These are phyloP conservation scores for Mucor sp. DNA, from an alignment of 371 early-diverging fungal species.

Conservation along the genomic window DNA sequence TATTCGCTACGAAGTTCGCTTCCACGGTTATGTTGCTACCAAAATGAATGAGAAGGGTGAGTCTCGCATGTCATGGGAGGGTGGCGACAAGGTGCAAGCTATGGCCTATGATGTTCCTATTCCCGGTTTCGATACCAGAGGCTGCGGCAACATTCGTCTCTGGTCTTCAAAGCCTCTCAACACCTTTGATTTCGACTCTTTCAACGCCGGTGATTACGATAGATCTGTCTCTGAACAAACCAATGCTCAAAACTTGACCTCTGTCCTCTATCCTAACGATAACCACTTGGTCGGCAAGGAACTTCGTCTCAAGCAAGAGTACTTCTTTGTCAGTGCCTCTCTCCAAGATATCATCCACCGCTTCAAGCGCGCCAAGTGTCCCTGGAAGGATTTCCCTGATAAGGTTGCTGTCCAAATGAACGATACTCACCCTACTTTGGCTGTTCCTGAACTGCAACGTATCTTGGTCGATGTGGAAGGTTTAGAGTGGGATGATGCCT, in stretches of 20 bases:
- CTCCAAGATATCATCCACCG: conserved; percentile 85
- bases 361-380: conserved; percentile 80
- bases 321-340: conserved; percentile 90
- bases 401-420: conserved; percentile 94
- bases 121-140: conserved; percentile 84
- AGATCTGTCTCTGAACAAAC: conserved; percentile 87
- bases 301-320: conserved; percentile 93
- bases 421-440: conserved; percentile 81
- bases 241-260: conserved; percentile 87
- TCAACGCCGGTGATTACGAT: conserved; percentile 92
- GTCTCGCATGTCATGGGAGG: conserved; percentile 78
- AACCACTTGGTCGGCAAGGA: conserved; percentile 92
- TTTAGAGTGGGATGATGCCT: conserved; percentile 89
- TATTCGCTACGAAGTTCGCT: conserved; percentile 80
- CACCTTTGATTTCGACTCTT: conserved; percentile 77
- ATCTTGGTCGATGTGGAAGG: conserved; percentile 87
- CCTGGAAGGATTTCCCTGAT: conserved; percentile 86
- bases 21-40: conserved; percentile 81
- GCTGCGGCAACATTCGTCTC: conserved; percentile 90
- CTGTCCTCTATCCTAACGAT: conserved; percentile 94
- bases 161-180: conserved; percentile 87
- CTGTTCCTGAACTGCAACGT: conserved; percentile 88
- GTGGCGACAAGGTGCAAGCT: conserved; percentile 80
- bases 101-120: conserved; percentile 94
- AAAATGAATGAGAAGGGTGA: conserved; percentile 61